These are phyloP conservation scores for Fusarium sp. DNA, from an alignment of 2,329 filamentous ascomycete genomes.

Conservation along the genomic window DNA sequence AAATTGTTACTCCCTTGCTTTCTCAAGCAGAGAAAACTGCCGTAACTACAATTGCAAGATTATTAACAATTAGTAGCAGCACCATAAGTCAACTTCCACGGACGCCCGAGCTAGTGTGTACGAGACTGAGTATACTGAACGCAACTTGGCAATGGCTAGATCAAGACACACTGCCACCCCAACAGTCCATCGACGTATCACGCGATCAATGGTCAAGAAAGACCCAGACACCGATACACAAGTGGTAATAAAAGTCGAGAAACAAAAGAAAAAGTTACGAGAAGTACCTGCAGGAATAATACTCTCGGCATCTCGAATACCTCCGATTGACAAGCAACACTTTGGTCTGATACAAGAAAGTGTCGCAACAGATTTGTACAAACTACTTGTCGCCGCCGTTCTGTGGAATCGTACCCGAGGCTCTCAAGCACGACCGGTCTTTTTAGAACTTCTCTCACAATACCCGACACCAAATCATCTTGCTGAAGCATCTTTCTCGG, in stretches of 20 bases:
- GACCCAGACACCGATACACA: neutral
- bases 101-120: too few relatives aligned
- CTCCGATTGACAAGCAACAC: neutral
- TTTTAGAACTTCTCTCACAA: neutral
- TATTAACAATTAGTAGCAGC: too few relatives aligned
- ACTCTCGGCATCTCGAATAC: conserved; percentile 10
- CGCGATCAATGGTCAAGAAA: conserved; percentile 21
- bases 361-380: conserved; percentile 24
- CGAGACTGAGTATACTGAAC: neutral
- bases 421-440: conserved; percentile 19
- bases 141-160: neutral
- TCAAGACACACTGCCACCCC: neutral
- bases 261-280: neutral
- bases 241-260: neutral
- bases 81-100: too few relatives aligned
- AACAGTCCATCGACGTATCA: neutral
- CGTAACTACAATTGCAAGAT: too few relatives aligned
- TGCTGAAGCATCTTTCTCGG: neutral
- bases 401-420: conserved; percentile 37
- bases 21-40: too few relatives aligned
- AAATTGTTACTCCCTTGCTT: too few relatives aligned
- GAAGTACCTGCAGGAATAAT: neutral
- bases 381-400: conserved; percentile 27
- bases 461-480: conserved; percentile 18
- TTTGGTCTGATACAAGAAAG: conserved; percentile 39